Base-by-base conservation (phyloP, 768 basidiomycete species). In the Tylopilus intermedius region DNA sequence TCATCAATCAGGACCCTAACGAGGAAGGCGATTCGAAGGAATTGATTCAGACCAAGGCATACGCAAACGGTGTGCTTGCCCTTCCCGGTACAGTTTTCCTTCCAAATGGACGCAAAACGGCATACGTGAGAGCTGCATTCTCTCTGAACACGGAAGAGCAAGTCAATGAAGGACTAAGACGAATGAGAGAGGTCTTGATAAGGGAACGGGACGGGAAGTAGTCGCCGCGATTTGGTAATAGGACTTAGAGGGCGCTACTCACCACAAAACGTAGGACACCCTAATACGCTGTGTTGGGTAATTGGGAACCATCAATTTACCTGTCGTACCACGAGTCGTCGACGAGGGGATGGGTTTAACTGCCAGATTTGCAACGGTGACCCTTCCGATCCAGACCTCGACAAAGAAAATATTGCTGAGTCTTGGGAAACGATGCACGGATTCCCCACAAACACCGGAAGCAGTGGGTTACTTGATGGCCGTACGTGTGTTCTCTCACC, bases 51-150 rank as follows among this genome's bases (percentile, higher is more conserved):
- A 84, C 79, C 7, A 83, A 82, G 49, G 92, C 92, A 9, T 78
- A 89, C 50, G 81, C 84, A 58, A 79, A 80, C 22, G 93, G 92
- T 18, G 88, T 96, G 8, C 80, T 96, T n/a, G 92, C 89, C 15
- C 78, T 96, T 10, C 94, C 94, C 1, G 94, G 94, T 14, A 83
- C 79, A 2, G 83, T 83, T 18, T 94, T 94, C 73, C 74, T 86
- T 51, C 90, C 93, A 14, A 82, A 78, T 54, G 84, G 82, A 11
- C 71, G 78, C 38, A 81, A 77, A 64, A 84, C 86, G 7, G 74
- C 82, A 22, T 90, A 86, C 64, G 88, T 94, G 27, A 79, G 94
- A 40, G 89, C 90, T 15, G 76, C 88, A 37, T 96, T 95, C 71
- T 90, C 88, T 63, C 66, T 88, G 53, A 72, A 81, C 18, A 72